These are phyloP conservation scores for Colletotrichum salicis DNA, from an alignment of 2,329 filamentous ascomycete genomes.

Conservation along the genomic window DNA sequence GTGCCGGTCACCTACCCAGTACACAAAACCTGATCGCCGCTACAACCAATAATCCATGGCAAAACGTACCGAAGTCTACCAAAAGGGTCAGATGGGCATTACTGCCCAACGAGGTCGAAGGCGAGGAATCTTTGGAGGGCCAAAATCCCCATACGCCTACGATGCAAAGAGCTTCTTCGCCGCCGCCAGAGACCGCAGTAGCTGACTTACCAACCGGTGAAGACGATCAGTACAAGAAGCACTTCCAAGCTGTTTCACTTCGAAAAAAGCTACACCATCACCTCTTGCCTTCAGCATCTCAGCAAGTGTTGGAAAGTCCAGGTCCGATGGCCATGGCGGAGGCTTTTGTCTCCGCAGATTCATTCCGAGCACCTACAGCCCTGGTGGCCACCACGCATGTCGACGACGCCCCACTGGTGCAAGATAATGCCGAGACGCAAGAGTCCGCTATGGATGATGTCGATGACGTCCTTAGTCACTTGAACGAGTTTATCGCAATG, in stretches of 20 bases:
- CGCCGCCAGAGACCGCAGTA: slow-evolving; percentile 53
- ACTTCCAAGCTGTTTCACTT: slow-evolving; percentile 58
- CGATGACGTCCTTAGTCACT: slow-evolving; percentile 56
- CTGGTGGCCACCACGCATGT: slow-evolving; percentile 31
- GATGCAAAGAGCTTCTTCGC: slow-evolving; percentile 45
- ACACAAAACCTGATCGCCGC: slow-evolving; percentile 50
- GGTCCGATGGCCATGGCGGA: slow-evolving; percentile 59
- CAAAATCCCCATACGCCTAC: slow-evolving; percentile 19
- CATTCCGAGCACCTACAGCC: neutral
- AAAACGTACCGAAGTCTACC: slow-evolving; percentile 34
- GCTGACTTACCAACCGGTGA: slow-evolving; percentile 47
- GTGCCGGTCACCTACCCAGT: slow-evolving; percentile 42
- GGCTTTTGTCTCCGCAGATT: slow-evolving; percentile 59
- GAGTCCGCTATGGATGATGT: slow-evolving; percentile 52
- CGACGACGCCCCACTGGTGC: neutral
- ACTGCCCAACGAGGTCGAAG: slow-evolving; percentile 42
- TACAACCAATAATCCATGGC: slow-evolving; percentile 48
- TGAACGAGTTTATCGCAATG: slow-evolving; percentile 56
- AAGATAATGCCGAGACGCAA: slow-evolving; percentile 19
- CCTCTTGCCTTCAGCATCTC: slow-evolving; percentile 55
- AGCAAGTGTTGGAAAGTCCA: slow-evolving; percentile 53
- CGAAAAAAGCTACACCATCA: slow-evolving; percentile 45
- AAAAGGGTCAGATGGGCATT: slow-evolving; percentile 52
- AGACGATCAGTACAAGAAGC: slow-evolving; percentile 55
- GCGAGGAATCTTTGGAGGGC: slow-evolving; percentile 37